Conservation (phyloP, 2,329 filamentous ascomycete genomes). For the Knufia petricola region DNA sequence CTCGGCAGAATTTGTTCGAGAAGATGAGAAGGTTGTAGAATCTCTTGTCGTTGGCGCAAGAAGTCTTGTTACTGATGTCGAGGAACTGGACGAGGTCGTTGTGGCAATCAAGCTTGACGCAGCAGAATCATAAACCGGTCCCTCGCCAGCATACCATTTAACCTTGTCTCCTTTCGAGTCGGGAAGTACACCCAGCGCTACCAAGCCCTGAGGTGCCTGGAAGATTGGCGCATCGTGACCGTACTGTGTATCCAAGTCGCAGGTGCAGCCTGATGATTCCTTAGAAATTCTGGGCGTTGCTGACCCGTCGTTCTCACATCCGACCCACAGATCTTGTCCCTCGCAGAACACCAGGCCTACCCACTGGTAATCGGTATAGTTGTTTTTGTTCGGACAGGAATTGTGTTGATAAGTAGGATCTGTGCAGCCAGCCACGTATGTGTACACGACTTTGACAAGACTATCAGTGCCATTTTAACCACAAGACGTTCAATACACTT, state of each 20-base stretch:
- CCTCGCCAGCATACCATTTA: too few species aligned
- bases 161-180: neutral
- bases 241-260: neutral
- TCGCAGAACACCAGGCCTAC: conserved; percentile 5
- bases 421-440: conserved; percentile 22
- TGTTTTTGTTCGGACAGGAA: conserved; percentile 7
- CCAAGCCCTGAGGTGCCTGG: neutral
- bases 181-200: neutral
- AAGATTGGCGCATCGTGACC: neutral
- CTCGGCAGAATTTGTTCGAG: too few species aligned
- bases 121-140: too few species aligned
- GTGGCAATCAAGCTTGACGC: too few species aligned
- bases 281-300: neutral
- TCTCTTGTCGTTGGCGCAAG: too few species aligned
- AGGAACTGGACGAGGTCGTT: too few species aligned
- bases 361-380: conserved; percentile 5
- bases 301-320: neutral
- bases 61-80: too few species aligned
- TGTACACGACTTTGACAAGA: conserved; percentile 4
- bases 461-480: conserved; percentile 10
- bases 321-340: neutral
- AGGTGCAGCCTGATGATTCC: neutral
- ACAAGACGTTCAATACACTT: too few species aligned
- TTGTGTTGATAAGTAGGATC: conserved; percentile 18
- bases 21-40: too few species aligned